These are phyloP conservation scores for Ambrosiella cleistominuta DNA, from an alignment of 2,329 filamentous ascomycete species.

Conservation along the genomic window DNA sequence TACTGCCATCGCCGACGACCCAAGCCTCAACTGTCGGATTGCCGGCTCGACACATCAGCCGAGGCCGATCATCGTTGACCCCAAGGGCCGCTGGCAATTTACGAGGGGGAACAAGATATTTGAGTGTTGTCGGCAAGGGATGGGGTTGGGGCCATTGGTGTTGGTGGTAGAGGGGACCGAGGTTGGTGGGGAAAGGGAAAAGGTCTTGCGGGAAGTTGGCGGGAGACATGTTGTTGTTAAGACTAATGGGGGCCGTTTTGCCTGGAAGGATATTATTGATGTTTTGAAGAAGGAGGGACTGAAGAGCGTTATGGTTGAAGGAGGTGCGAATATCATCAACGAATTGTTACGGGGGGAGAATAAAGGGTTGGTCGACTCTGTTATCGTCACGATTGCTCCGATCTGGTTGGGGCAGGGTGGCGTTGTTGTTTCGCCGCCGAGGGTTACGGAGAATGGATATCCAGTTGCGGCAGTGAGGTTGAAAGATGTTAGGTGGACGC, in stretches of 20 bases:
- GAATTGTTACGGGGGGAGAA: slow-evolving; percentile 49
- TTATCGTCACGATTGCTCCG: slow-evolving; percentile 79
- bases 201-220: slow-evolving; percentile 30
- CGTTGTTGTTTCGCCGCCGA: slow-evolving; percentile 57
- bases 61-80: slow-evolving; percentile 67
- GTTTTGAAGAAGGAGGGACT: slow-evolving; percentile 43
- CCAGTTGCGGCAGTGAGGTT: slow-evolving; percentile 47
- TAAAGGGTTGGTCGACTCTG: slow-evolving; percentile 48
- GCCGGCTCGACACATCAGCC: slow-evolving; percentile 45
- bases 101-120: slow-evolving; percentile 45
- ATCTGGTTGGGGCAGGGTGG: slow-evolving; percentile 76
- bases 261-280: slow-evolving; percentile 48
- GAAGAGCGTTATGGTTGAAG: slow-evolving; percentile 78
- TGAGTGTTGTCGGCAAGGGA: slow-evolving; percentile 41
- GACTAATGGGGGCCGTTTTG: slow-evolving; percentile 26
- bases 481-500: slow-evolving; percentile 51
- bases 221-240: slow-evolving; percentile 32
- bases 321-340: slow-evolving; percentile 69
- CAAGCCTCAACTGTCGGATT: slow-evolving; percentile 67
- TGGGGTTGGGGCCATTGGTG: slow-evolving; percentile 58
- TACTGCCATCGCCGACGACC: slow-evolving; percentile 72
- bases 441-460: slow-evolving; percentile 32
- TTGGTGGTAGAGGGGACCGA: slow-evolving; percentile 33
- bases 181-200: slow-evolving; percentile 26
- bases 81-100: slow-evolving; percentile 54